These are phyloP conservation scores for Pluteus cervinus DNA, from an alignment of 768 basidiomycete species.

Conservation along the genomic window DNA sequence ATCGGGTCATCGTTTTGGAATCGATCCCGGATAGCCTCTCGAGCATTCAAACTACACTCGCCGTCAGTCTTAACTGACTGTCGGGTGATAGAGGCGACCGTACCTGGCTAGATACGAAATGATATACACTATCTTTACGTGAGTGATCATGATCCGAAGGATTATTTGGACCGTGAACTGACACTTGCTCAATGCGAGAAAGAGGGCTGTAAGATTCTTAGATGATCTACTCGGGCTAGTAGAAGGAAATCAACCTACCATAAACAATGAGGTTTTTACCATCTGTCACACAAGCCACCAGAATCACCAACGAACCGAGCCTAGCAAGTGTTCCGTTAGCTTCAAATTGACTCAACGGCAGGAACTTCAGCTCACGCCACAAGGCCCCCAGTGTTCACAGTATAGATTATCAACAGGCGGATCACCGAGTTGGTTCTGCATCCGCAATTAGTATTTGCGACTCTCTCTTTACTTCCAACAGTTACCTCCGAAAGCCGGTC, in stretches of 20 bases:
- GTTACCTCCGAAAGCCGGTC: slow-evolving; percentile 45
- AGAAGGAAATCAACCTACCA: slow-evolving; percentile 21
- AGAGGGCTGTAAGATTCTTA: slow-evolving; percentile 29
- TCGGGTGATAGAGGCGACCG: too few relatives aligned
- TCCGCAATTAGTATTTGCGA: background rate
- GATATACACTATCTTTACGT: slow-evolving; percentile 38
- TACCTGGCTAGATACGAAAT: slow-evolving; percentile 51
- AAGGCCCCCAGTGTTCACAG: slow-evolving; percentile 48
- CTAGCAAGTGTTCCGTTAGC: slow-evolving; percentile 22
- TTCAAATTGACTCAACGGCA: background rate
- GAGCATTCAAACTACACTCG: too few relatives aligned
- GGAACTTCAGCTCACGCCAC: slow-evolving; percentile 28
- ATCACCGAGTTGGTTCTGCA: slow-evolving; percentile 48
- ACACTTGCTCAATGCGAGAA: slow-evolving; percentile 50
- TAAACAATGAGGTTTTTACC: slow-evolving; percentile 50
- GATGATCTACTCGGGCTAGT: background rate
- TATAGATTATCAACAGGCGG: slow-evolving; percentile 40
- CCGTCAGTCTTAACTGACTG: too few relatives aligned
- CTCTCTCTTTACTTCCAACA: background rate
- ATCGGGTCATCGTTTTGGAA: slow-evolving; percentile 22
- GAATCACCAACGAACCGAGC: slow-evolving; percentile 39
- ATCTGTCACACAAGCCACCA: slow-evolving; percentile 44
- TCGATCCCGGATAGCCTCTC: slow-evolving; percentile 30
- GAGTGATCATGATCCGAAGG: too few relatives aligned
- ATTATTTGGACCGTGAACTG: slow-evolving; percentile 12